Evolutionary conservation across 1,284 basidiomycete species (phyloP).

Genomic region (Albatrellus sp.): DNA sequence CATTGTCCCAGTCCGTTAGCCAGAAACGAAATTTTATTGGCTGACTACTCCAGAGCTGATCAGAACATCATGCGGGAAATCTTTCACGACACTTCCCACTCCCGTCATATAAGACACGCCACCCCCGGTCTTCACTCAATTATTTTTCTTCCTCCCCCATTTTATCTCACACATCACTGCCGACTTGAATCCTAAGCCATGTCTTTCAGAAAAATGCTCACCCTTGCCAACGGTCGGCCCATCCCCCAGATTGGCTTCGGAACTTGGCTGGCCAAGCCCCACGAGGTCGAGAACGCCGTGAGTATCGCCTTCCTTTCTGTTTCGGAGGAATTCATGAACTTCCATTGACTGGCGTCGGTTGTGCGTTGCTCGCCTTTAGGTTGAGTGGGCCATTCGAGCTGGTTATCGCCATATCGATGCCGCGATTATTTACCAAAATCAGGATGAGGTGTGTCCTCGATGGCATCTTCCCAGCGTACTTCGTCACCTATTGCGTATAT

Average conservation of each 20-base stretch:
- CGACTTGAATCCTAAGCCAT: slow-evolving; percentile 24
- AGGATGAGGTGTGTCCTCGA: slow-evolving; percentile 43
- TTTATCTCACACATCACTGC: too few species aligned
- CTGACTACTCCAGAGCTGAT: too few species aligned
- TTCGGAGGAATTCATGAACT: slow-evolving; percentile 2
- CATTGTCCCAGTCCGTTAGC: too few species aligned
- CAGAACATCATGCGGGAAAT: too few species aligned
- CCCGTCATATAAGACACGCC: too few species aligned
- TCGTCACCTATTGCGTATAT: not conserved
- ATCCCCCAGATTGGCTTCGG: slow-evolving; percentile 73
- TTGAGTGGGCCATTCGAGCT: slow-evolving; percentile 57
- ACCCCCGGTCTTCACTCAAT: not conserved
- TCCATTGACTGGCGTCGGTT: slow-evolving; percentile 1
- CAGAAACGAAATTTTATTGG: too few species aligned
- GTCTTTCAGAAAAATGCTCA: slow-evolving; percentile 46
- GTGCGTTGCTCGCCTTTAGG: slow-evolving; percentile 25
- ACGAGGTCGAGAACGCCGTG: slow-evolving; percentile 69
- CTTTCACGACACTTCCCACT: too few species aligned
- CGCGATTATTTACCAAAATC: slow-evolving; percentile 63
- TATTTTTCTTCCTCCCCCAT: not conserved
- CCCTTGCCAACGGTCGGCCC: slow-evolving; percentile 35
- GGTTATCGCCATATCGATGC: slow-evolving; percentile 78
- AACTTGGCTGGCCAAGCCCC: slow-evolving; percentile 70
- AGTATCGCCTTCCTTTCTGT: slow-evolving; percentile 14
- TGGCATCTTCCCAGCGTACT: not conserved